phyloP scores from a whole-genome alignment of 116 monocot genomes.

The Dioscorea cayenensis region DNA sequence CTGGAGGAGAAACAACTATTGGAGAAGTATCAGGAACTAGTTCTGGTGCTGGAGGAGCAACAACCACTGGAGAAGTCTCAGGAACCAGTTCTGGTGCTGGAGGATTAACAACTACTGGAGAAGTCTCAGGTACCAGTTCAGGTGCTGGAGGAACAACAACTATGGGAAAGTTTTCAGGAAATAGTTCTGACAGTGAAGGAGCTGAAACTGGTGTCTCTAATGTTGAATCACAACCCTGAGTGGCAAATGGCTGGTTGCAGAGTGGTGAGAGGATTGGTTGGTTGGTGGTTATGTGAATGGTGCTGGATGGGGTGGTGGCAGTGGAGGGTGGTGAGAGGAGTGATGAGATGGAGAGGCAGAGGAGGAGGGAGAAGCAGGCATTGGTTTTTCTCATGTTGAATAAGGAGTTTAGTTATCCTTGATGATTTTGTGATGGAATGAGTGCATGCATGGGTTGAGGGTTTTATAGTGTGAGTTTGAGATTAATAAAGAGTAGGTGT shows the following conservation, averaged over 20 bases:
- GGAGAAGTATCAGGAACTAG: no score
- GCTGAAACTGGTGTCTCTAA: no score
- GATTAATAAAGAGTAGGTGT: not conserved
- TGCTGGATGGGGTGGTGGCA: not conserved
- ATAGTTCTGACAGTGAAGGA: no score
- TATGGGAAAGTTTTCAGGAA: no score
- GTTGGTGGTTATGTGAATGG: not conserved
- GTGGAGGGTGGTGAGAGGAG: slow-evolving; percentile 1
- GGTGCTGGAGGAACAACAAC: no score
- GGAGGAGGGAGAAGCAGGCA: slow-evolving; percentile 1
- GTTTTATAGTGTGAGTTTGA: not conserved
- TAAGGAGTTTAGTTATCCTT: not conserved
- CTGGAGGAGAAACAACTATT: not conserved
- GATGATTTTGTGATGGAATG: not conserved
- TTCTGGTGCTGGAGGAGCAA: no score
- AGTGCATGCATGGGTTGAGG: not conserved
- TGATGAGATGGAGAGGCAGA: not conserved
- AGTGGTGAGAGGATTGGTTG: no score
- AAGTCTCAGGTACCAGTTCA: no score
- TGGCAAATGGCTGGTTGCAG: no score
- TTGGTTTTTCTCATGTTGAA: not conserved
- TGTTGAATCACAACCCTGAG: no score
- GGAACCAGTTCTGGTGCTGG: not conserved
- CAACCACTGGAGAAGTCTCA: not conserved
- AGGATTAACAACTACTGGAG: not conserved